Evolutionary conservation across 768 basidiomycete species (phyloP).

Genomic region (Antrodiella citrinella): DNA sequence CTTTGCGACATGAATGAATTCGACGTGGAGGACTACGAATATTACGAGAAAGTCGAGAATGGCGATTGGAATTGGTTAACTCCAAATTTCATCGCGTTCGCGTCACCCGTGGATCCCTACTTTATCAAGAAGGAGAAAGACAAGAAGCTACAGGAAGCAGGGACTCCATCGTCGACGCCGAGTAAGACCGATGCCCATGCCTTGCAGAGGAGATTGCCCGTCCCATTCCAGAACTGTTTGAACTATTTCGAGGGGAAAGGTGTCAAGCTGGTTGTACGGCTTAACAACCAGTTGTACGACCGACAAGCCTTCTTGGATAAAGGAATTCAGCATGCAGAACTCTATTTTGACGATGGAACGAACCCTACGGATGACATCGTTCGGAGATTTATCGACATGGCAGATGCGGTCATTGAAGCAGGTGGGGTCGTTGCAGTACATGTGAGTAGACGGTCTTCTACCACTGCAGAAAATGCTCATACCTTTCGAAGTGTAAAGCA

Average conservation of each 20-base stretch:
- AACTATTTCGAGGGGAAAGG: slow-evolving; percentile 86
- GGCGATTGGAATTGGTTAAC: slow-evolving; percentile 97
- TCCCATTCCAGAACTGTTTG: slow-evolving; percentile 82
- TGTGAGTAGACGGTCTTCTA: slow-evolving; percentile 47
- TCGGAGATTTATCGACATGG: slow-evolving; percentile 80
- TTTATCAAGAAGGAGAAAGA: slow-evolving; percentile 78
- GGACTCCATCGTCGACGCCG: slow-evolving; percentile 16
- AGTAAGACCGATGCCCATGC: slow-evolving; percentile 32
- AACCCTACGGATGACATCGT: slow-evolving; percentile 96
- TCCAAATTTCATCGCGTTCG: slow-evolving; percentile 88
- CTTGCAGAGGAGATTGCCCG: slow-evolving; percentile 68
- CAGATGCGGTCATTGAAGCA: slow-evolving; percentile 66
- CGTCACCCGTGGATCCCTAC: slow-evolving; percentile 75
- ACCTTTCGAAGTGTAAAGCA: slow-evolving; percentile 73
- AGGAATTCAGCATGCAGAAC: slow-evolving; percentile 82
- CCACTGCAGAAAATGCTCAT: too few species aligned
- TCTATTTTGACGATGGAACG: slow-evolving; percentile 97
- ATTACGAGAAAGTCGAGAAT: slow-evolving; percentile 92
- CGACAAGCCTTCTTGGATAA: slow-evolving; percentile 69
- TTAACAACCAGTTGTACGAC: slow-evolving; percentile 93
- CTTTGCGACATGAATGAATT: slow-evolving; percentile 94
- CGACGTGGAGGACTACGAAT: slow-evolving; percentile 87
- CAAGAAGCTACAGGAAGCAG: slow-evolving; percentile 32
- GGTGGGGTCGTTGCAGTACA: slow-evolving; percentile 87
- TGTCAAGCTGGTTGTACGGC: slow-evolving; percentile 85